phyloP scores from a whole-genome alignment of 2,329 filamentous ascomycete genomes.

The Chaetomiaceae sp. region DNA sequence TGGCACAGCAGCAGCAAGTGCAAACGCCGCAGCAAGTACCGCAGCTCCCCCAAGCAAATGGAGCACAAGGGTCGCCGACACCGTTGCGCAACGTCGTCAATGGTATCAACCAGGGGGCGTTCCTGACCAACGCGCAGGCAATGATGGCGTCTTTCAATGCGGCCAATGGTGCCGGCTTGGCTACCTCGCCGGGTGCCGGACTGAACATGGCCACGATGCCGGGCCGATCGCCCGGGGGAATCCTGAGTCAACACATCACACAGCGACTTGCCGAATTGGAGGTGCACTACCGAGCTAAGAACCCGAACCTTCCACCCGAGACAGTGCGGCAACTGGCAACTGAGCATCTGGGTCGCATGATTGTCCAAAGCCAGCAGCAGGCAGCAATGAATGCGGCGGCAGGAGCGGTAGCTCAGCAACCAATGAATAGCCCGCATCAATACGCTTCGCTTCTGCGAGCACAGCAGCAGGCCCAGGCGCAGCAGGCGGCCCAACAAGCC shows the following conservation, averaged over 20 bases:
- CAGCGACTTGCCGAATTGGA: slow-evolving; percentile 51
- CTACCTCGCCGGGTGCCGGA: slow-evolving; percentile 40
- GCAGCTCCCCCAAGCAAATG: slow-evolving; percentile 30
- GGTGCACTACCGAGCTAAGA: slow-evolving; percentile 45
- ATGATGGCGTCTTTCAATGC: slow-evolving; percentile 48
- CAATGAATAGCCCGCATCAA: slow-evolving; percentile 53
- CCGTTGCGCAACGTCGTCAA: slow-evolving; percentile 36
- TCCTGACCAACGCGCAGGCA: slow-evolving; percentile 48
- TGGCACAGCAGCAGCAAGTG: slow-evolving; percentile 26
- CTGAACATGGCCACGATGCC: slow-evolving; percentile 44
- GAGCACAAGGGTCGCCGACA: slow-evolving; percentile 31
- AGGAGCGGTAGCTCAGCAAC: slow-evolving; percentile 43
- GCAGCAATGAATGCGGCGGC: slow-evolving; percentile 38
- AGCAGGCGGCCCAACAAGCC: slow-evolving; percentile 20
- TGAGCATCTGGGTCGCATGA: slow-evolving; percentile 43
- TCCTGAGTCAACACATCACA: slow-evolving; percentile 41
- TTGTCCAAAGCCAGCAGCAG: slow-evolving; percentile 45
- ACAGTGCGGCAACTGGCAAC: slow-evolving; percentile 48
- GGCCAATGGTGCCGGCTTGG: slow-evolving; percentile 39
- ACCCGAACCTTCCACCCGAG: slow-evolving; percentile 47
- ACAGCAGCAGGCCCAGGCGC: slow-evolving; percentile 48
- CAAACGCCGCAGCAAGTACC: slow-evolving; percentile 37
- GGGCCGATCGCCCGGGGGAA: slow-evolving; percentile 42
- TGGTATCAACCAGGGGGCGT: slow-evolving; percentile 48
- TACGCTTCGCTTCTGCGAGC: slow-evolving; percentile 55